Evolutionary conservation across 23 red algal genomes (phyloP).

Genomic region (Gracilariopsis chorda): DNA sequence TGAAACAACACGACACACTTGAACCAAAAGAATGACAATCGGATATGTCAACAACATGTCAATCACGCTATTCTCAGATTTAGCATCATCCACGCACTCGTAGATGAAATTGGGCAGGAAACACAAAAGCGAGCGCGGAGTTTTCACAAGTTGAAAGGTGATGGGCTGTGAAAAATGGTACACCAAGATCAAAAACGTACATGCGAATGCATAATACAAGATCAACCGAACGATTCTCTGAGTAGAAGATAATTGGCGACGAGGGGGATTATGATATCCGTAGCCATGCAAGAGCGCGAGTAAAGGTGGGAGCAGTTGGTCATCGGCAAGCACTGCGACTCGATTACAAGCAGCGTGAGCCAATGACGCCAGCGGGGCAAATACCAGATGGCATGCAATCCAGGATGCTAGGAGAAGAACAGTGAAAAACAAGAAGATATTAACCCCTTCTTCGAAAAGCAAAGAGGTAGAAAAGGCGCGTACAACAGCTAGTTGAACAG

Average conservation of each 20-base stretch:
- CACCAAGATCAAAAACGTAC: slow-evolving; percentile 23
- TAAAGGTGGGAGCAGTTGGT: neutral
- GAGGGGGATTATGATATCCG: neutral
- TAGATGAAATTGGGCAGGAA: slow-evolving; percentile 18
- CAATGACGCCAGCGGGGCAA: neutral
- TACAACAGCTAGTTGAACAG: neutral
- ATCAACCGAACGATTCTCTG: slow-evolving; percentile 5
- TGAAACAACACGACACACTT: slow-evolving; percentile 19
- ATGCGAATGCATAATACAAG: slow-evolving; percentile 1
- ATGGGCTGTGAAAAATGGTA: slow-evolving; percentile 30
- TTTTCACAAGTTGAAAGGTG: neutral
- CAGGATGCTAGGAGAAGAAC: neutral
- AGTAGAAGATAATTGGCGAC: neutral
- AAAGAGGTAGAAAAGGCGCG: slow-evolving; percentile 17
- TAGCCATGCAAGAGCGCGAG: neutral
- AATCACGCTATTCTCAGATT: neutral
- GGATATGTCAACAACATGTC: neutral
- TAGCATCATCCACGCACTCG: neutral
- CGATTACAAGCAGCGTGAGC: neutral
- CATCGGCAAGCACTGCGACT: neutral
- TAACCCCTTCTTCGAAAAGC: slow-evolving; percentile 12
- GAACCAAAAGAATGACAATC: slow-evolving; percentile 3
- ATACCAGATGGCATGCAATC: neutral
- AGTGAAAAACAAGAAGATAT: neutral
- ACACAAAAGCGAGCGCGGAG: neutral